A percentile compares a stretch with the other conserved stretches of the same genome.
Evolutionary conservation across 106 monocot genomes (phyloP).

Genomic region (Alisma plantagoaquatica): DNA sequence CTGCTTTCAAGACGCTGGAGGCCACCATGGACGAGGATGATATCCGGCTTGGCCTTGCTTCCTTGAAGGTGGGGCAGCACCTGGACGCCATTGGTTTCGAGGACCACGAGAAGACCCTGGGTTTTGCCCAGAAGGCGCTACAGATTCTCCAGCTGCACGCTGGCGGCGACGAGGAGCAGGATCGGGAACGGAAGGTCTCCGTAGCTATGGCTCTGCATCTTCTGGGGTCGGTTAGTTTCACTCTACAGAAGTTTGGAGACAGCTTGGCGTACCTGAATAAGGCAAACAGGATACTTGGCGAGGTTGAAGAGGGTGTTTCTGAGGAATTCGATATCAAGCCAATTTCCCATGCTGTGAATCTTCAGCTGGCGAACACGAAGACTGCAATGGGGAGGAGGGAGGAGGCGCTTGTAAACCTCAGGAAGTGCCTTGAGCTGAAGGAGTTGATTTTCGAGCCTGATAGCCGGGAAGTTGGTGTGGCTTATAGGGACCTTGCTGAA

Average conservation of each 20-base stretch:
- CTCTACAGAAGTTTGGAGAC: conserved; percentile 35
- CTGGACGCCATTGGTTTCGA: conserved; percentile 21
- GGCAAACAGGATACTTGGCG: conserved; percentile 35
- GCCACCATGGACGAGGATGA: conserved; percentile 21
- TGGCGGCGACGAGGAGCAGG: conserved; percentile 30
- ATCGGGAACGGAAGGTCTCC: conserved; percentile 29
- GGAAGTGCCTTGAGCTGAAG: conserved; percentile 47
- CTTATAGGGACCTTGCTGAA: conserved; percentile 55
- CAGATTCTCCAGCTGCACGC: conserved; percentile 35
- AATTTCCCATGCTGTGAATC: conserved; percentile 32
- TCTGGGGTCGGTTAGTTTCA: conserved; percentile 38
- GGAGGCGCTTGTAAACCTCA: conserved; percentile 50
- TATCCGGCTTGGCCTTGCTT: conserved; percentile 32
- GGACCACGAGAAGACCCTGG: conserved; percentile 33
- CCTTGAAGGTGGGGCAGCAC: conserved; percentile 46
- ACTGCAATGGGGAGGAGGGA: conserved; percentile 50
- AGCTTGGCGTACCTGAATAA: conserved; percentile 62
- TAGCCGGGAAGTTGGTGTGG: conserved; percentile 30
- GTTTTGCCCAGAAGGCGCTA: conserved; percentile 46
- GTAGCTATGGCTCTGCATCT: conserved; percentile 48
- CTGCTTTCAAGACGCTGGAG: conserved; percentile 45
- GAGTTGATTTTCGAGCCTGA: conserved; percentile 30
- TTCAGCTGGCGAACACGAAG: conserved; percentile 58
- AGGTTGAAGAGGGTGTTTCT: conserved; percentile 20
- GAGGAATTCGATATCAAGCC: conserved; percentile 24